Conservation (phyloP, 2,329 filamentous ascomycete species). For the Hypoxylon sp. region DNA sequence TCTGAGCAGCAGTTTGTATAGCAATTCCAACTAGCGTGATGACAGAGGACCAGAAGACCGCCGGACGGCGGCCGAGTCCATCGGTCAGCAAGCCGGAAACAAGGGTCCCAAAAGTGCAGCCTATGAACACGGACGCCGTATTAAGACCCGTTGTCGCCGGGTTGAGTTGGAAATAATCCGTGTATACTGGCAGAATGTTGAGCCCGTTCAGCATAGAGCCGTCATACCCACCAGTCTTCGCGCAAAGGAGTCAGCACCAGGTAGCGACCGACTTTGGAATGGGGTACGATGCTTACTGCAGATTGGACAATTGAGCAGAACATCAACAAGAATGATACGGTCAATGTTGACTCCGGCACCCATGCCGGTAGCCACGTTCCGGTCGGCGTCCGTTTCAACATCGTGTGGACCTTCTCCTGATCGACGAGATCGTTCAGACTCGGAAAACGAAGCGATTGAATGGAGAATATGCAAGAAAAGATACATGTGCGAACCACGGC, state of each 20-base stretch:
- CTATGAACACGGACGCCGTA: conserved; percentile 69
- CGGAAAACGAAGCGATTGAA: neutral
- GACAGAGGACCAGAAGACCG: conserved; percentile 59
- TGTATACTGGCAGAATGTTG: conserved; percentile 70
- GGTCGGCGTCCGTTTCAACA: conserved; percentile 57
- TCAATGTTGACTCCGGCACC: conserved; percentile 60
- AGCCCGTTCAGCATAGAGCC: conserved; percentile 70
- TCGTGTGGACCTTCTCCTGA: conserved; percentile 40
- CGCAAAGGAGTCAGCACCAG: conserved; percentile 12
- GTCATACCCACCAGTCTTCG: conserved; percentile 58
- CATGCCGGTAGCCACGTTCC: conserved; percentile 64
- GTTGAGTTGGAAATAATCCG: conserved; percentile 69
- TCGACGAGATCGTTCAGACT: neutral
- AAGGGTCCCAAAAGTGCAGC: conserved; percentile 62
- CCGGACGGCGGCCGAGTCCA: conserved; percentile 59
- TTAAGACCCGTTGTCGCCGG: conserved; percentile 67
- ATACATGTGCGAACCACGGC: conserved; percentile 7
- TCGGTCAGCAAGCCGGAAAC: conserved; percentile 61
- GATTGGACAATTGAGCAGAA: conserved; percentile 63
- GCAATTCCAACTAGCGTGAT: conserved; percentile 62
- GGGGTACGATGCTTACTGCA: conserved; percentile 51
- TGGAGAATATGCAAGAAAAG: neutral
- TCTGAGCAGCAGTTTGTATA: conserved; percentile 64
- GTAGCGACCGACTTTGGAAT: neutral
- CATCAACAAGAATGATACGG: conserved; percentile 59